Conservation (phyloP, 352 stramenopile genomes). For the Phytophthora pistaciae region DNA sequence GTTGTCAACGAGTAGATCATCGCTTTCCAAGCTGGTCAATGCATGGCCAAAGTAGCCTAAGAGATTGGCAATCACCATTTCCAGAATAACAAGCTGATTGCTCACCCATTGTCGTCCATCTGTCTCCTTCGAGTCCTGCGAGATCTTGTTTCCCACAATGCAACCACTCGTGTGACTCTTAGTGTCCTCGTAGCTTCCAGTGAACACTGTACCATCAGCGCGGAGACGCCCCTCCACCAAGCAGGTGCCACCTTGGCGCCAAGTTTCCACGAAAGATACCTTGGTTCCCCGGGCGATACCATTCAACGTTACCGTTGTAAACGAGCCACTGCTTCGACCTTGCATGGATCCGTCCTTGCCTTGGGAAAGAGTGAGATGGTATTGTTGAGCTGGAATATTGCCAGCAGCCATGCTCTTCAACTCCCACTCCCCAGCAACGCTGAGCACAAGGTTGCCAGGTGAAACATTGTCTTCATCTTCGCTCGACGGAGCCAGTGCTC, state of each 20-base stretch:
- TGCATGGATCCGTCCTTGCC: constrained; percentile 64
- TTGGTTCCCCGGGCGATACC: constrained; percentile 81
- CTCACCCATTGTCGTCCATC: constrained; percentile 38
- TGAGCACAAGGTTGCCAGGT: constrained; percentile 56
- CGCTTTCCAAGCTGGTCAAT: constrained; percentile 64
- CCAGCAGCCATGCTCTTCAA: constrained; percentile 89
- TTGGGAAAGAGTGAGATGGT: constrained; percentile 83
- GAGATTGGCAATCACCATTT: constrained; percentile 83
- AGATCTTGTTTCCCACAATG: constrained; percentile 80
- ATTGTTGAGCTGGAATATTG: constrained; percentile 89
- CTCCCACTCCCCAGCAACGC: constrained; percentile 87
- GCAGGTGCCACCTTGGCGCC: constrained; percentile 89
- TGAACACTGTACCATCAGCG: constrained; percentile 77
- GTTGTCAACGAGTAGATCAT: constrained; percentile 71
- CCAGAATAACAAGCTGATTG: constrained; percentile 75
- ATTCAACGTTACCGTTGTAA: constrained; percentile 84
- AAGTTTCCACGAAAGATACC: constrained; percentile 88
- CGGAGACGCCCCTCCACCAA: constrained; percentile 83
- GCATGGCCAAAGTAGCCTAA: constrained; percentile 76
- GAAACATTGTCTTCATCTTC: constrained; percentile 36
- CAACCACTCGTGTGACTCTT: constrained; percentile 89
- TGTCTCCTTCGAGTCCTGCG: constrained; percentile 26
- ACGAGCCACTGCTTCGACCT: constrained; percentile 82
- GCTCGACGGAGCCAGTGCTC: constrained; percentile 33
- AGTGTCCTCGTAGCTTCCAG: constrained; percentile 86